Evolutionary conservation across 2,329 filamentous ascomycete species (phyloP), one percentile per base, ranked within the genome.

Genomic region (Penicillium glabrum): DNA sequence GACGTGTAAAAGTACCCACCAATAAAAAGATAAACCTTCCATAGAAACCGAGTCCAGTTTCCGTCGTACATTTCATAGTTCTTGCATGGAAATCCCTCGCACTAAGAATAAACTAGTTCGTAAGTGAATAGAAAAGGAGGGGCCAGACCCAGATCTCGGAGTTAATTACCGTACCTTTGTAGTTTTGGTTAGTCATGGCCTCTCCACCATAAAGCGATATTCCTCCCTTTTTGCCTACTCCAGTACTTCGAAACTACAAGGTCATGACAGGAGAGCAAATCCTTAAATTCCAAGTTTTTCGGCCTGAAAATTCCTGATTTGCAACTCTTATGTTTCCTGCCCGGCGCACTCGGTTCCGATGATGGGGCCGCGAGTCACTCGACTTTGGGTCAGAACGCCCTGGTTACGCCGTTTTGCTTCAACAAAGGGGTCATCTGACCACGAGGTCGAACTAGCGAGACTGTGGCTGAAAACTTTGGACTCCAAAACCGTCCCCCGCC

Each of bases 401-500:
- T 43, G 51, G 31, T 35, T 53, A 47, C 65, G 72, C 65, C 51
- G 56, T 9, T 73, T 72, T 55, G 65, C 69, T 65, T 51, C 66
- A 62, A 57, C 65, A 44, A 53, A 57, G 47, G 59, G 57, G 66
- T 58, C 61, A 51, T 57, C 54, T 52, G 61, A 65, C 44, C 56
- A 41, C 14, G 64, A 67, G 21, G 13, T 66, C 43, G 60, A 67
- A 46, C 72, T 75, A 37, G 84, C 84, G 14, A 79, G 85, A 53
- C 71, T 76, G 65, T 88, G 85, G 85, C 80, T 87, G 47, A 74
- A 77, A 44, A 73, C 74, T 45, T 78, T 86, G 61, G 75, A 81
- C 69, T 70, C 79, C 54, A 78, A 82, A 14, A 79, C 81, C 14
- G 82, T 87, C 54, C 83, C 85, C 26, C 79, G 77, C 54, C 76